These are phyloP conservation scores for Patellifolia procumbens DNA, from an alignment of 179 eudicot species.

Conservation along the genomic window DNA sequence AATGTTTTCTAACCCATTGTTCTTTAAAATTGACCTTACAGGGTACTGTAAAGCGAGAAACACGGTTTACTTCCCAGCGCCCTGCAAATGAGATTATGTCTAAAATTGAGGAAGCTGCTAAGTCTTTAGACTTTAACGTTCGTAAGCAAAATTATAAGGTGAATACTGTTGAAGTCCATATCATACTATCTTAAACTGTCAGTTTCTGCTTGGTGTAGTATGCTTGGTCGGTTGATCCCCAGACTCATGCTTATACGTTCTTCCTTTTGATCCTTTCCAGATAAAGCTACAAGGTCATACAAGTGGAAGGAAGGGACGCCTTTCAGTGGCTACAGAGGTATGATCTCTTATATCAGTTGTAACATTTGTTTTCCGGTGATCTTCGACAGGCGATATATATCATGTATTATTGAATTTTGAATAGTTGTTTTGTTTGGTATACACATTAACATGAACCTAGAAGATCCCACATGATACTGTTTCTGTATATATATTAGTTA, in stretches of 20 bases:
- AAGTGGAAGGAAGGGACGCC: constrained; percentile 91
- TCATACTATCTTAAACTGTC: constrained; percentile 1
- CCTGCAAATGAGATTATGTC: constrained; percentile 83
- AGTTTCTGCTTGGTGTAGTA: no score
- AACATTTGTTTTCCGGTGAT: no score
- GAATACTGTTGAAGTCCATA: not conserved
- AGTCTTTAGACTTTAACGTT: constrained; percentile 79
- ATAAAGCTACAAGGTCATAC: constrained; percentile 83
- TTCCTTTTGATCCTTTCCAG: constrained; percentile 36
- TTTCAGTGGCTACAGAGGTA: constrained; percentile 95
- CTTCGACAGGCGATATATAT: no score
- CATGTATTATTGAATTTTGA: no score
- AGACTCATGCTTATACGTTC: no score
- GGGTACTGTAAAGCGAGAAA: constrained; percentile 71
- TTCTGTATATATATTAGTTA: no score
- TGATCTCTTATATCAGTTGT: not conserved
- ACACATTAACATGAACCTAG: no score
- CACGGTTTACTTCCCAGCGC: constrained; percentile 70
- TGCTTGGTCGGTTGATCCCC: no score
- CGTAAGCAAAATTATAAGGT: constrained; percentile 85
- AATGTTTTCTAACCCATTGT: not conserved
- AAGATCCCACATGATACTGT: no score
- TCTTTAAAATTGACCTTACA: constrained; percentile 23
- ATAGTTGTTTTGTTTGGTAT: no score
- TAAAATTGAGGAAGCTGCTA: constrained; percentile 91